Conservation (phyloP, 2,329 filamentous ascomycete genomes). For the Beauveria bassiana region DNA sequence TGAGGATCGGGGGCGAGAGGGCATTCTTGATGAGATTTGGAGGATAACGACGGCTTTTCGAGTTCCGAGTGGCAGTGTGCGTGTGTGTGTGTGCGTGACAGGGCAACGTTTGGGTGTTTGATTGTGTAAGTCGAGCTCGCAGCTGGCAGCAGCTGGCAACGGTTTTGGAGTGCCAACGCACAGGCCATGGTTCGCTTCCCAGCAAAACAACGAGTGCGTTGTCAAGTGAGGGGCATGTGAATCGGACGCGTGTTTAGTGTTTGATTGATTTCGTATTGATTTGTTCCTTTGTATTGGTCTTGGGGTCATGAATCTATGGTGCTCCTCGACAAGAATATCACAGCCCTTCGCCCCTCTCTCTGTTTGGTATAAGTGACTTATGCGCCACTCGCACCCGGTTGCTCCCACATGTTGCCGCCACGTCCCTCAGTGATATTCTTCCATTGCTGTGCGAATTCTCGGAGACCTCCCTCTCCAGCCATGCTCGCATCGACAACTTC, state of each 20-base stretch:
- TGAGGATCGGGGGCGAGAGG: not conserved
- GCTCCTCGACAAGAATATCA: not conserved
- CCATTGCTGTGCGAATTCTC: conserved; percentile 74
- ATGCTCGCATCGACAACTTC: conserved; percentile 74
- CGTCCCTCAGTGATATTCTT: conserved; percentile 46
- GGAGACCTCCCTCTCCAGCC: conserved; percentile 65
- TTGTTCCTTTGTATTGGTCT: not conserved
- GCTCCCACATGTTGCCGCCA: conserved; percentile 33
- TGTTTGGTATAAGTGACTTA: not conserved
- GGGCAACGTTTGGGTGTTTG: not conserved
- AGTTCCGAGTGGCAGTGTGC: conserved; percentile 12
- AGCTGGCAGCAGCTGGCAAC: conserved; percentile 19
- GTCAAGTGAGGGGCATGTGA: not conserved
- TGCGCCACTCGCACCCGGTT: conserved; percentile 15
- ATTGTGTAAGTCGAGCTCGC: conserved; percentile 14
- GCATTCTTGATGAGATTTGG: not conserved
- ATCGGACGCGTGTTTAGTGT: not conserved
- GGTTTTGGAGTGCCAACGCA: conserved; percentile 1
- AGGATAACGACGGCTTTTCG: not conserved
- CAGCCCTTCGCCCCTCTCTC: not conserved
- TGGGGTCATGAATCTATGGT: not conserved
- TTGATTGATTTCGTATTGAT: not conserved
- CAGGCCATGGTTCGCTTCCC: conserved; percentile 4
- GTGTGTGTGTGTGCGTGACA: not conserved
- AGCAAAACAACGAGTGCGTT: not conserved